phyloP scores from a whole-genome alignment of 176 grass and related monocot species.

The Musa schizocarpa region DNA sequence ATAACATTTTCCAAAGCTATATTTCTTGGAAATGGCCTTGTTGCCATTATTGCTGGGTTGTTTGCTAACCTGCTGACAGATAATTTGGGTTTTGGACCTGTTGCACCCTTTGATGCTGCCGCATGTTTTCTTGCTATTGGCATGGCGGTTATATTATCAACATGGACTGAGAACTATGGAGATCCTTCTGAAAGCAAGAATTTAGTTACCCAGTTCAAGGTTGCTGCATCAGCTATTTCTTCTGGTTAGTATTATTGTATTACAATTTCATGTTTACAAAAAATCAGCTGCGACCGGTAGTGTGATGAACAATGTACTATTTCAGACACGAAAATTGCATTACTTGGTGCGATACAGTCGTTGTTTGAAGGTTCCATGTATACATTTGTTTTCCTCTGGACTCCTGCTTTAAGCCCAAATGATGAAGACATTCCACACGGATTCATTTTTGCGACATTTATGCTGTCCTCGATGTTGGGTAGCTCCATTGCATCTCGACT shows the following conservation, averaged over 20 bases:
- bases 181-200: constrained; percentile 17
- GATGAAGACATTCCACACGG: constrained; percentile 21
- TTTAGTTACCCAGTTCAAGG: constrained; percentile 19
- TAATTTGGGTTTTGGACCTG: constrained; percentile 19
- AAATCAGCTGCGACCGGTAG: neutral
- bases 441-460: constrained; percentile 20
- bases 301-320: neutral
- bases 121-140: constrained; percentile 18
- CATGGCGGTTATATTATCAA: constrained; percentile 20
- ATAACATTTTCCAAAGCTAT: constrained; percentile 23
- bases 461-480: constrained; percentile 15
- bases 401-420: constrained; percentile 21
- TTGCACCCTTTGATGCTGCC: constrained; percentile 21
- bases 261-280: neutral
- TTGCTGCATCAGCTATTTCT: constrained; percentile 12
- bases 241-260: constrained; percentile 11
- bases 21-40: constrained; percentile 22
- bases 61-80: constrained; percentile 21
- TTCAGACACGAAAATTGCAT: constrained; percentile 19
- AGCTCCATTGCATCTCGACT: constrained; percentile 18
- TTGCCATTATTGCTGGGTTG: constrained; percentile 13
- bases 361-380: constrained; percentile 25
- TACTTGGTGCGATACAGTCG: constrained; percentile 19
- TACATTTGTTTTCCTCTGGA: constrained; percentile 22
- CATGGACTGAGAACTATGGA: constrained; percentile 22